Evolutionary conservation across 768 basidiomycete species (phyloP).

Genomic region (Fistulinella prunicolor): DNA sequence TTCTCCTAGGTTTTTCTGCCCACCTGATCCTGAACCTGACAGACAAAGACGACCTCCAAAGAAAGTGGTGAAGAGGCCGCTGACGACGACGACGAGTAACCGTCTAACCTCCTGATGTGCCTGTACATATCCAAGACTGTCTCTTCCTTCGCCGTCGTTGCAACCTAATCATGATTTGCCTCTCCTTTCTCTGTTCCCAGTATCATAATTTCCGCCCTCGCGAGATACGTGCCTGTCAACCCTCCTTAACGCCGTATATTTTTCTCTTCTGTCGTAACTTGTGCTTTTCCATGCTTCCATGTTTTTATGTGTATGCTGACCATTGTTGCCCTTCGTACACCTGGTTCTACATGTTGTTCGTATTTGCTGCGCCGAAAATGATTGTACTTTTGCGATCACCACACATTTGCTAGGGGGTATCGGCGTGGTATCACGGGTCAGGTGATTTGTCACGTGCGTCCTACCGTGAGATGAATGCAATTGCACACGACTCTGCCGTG

Average conservation of each 20-base stretch:
- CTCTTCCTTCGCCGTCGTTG: constrained; percentile 3
- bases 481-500: no score
- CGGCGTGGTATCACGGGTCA: constrained; percentile 5
- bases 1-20: not conserved
- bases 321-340: constrained; percentile 17
- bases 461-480: not conserved
- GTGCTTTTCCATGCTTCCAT: constrained; percentile 18
- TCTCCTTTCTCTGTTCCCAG: constrained; percentile 9
- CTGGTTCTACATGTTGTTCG: constrained; percentile 28
- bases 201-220: constrained; percentile 19
- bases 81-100: constrained; percentile 41
- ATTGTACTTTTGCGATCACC: constrained; percentile 31
- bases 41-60: constrained; percentile 35
- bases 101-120: constrained; percentile 5
- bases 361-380: constrained; percentile 28
- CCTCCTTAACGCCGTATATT: constrained; percentile 10
- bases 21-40: not conserved
- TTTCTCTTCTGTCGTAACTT: constrained; percentile 19
- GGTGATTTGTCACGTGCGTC: constrained; percentile 19
- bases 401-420: not conserved
- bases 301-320: constrained; percentile 28
- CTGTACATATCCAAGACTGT: constrained; percentile 19
- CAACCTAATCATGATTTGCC: constrained; percentile 20
- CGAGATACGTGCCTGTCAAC: constrained; percentile 31
- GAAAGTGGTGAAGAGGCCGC: constrained; percentile 38